phyloP scores from a whole-genome alignment of 352 stramenopile genomes.

The Pelagophyceae sp. region DNA sequence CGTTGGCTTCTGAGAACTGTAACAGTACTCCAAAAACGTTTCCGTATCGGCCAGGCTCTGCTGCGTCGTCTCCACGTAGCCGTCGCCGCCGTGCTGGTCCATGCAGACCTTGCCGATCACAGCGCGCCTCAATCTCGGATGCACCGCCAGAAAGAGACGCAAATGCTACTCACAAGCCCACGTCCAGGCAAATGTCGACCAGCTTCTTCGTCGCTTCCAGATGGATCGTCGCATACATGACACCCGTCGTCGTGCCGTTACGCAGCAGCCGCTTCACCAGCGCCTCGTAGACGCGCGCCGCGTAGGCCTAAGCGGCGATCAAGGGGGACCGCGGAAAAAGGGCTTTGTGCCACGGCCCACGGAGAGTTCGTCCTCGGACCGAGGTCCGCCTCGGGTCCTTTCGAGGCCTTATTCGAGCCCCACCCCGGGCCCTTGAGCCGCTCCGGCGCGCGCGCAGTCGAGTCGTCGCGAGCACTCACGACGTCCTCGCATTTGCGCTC shows the following conservation, averaged over 20 bases:
- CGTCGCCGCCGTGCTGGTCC: slow-evolving; percentile 74
- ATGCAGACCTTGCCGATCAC: slow-evolving; percentile 90
- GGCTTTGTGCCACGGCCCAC: too few species aligned
- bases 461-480: too few species aligned
- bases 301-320: too few species aligned
- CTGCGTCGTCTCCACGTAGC: slow-evolving; percentile 71
- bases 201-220: slow-evolving; percentile 76
- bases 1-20: slow-evolving; percentile 4
- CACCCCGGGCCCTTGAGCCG: too few species aligned
- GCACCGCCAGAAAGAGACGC: too few species aligned
- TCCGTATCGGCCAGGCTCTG: slow-evolving; percentile 66
- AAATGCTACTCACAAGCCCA: too few species aligned
- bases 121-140: too few species aligned
- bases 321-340: too few species aligned
- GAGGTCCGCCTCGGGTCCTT: too few species aligned
- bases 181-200: slow-evolving; percentile 62
- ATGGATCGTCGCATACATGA: slow-evolving; percentile 85
- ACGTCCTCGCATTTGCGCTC: slow-evolving; percentile 53
- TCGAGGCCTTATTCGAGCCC: too few species aligned
- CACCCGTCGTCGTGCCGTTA: slow-evolving; percentile 81
- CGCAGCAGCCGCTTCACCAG: slow-evolving; percentile 68
- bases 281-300: slow-evolving; percentile 68
- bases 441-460: too few species aligned
- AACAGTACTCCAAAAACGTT: slow-evolving; percentile 66
- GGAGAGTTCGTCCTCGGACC: too few species aligned